A percentile compares a stretch with the other conserved stretches of the same genome.
Conservation (phyloP, 345 rosid species). For the Eutrema japonicum region DNA sequence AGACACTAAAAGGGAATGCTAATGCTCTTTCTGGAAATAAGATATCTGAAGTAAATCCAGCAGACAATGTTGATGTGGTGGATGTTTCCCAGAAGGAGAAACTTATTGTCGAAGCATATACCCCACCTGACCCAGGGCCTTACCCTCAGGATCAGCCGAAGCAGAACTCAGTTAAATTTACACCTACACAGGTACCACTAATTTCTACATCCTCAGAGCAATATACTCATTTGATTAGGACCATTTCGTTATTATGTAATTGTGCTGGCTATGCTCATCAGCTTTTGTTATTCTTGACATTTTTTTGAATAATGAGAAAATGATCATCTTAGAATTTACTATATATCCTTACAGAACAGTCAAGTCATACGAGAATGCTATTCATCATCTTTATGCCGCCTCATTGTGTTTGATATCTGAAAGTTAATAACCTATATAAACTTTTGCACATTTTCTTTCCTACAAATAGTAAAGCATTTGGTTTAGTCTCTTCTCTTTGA, state of each 20-base stretch:
- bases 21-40: slow-evolving; percentile 84
- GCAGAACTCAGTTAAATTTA: slow-evolving; percentile 90
- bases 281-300: not conserved
- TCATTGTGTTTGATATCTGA: slow-evolving; percentile 25
- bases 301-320: slow-evolving; percentile 10
- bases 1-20: slow-evolving; percentile 62
- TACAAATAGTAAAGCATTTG: slow-evolving; percentile 1
- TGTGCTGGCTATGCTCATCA: slow-evolving; percentile 21
- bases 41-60: slow-evolving; percentile 51
- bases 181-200: slow-evolving; percentile 80
- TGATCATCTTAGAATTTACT: slow-evolving; percentile 20
- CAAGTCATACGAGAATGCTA: slow-evolving; percentile 24
- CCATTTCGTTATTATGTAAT: slow-evolving; percentile 18
- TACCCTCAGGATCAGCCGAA: slow-evolving; percentile 99
- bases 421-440: not conserved
- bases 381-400: slow-evolving; percentile 12
- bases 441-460: not conserved
- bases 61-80: slow-evolving; percentile 54
- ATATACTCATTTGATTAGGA: slow-evolving; percentile 7
- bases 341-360: not conserved
- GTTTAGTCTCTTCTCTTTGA: slow-evolving; percentile 12
- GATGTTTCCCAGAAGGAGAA: slow-evolving; percentile 62
- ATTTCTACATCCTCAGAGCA: slow-evolving; percentile 15
- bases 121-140: slow-evolving; percentile 96
- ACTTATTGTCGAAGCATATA: slow-evolving; percentile 87